Evolutionary conservation across 371 early-diverging fungal species (phyloP), one percentile per base, ranked within the genome.

Genomic region (Mucor piriformis): DNA sequence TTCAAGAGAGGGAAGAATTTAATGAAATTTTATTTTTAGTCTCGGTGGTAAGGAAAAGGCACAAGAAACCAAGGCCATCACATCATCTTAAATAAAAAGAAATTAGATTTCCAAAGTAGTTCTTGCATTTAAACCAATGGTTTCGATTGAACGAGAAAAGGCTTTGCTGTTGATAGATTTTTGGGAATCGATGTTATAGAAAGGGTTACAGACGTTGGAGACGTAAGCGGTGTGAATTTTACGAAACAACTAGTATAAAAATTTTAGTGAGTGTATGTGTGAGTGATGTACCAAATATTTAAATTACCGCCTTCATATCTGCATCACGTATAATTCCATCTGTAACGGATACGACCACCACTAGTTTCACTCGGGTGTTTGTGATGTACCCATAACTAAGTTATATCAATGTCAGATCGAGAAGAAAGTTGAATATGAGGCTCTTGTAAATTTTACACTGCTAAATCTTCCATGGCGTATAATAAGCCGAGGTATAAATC

Each of bases 381-480:
- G 92, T 88, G 52, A 92, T 85, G 66, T 92, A 94, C 6, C 95
- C 95, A 57, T 91, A 90, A 2, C 90, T 90, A 66, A 38, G n/a
- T 2, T 6, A 38, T 15, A 10, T 6, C 8, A 8, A 29, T 29
- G 29, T 29, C 29, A 29, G 29, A 37, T 13, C 3, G 11, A 15
- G 38, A 13, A 37, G n/a, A 37, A 15, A 37, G 38, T 11, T n/a
- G 40, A 13, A 10, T 38, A 38, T 13, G 15, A 3, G 15, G 15
- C 3, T 15, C 38, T 38, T 5, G 43, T 43, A 7, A 20, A 21
- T 24, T 34, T 59, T 83, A 92, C 79, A 95, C 91, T 23, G 89
- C 90, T 16, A 93, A 66, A 55, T 93, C 95, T 65, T 94, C 95
- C 78, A 93, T 88, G 1, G 92, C 85, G 59, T 92, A 92, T 37